A percentile compares a stretch with the other conserved stretches of the same genome.
phyloP scores from a whole-genome alignment of 805 yeast genomes.

The Ogataea saltuana region DNA sequence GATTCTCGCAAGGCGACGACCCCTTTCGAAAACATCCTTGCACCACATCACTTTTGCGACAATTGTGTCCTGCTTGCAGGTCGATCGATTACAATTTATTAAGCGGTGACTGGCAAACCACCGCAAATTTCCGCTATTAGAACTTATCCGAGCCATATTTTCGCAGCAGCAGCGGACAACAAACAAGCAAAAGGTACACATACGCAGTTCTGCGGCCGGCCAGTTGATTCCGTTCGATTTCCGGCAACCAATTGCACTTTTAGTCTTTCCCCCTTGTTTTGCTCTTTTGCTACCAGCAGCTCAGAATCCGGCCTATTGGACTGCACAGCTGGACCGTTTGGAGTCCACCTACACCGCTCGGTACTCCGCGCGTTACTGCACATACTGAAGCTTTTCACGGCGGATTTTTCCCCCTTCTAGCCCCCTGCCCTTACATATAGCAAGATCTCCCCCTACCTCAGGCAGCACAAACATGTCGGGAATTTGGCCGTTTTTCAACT shows the following conservation, averaged over 20 bases:
- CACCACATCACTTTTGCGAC: conserved; percentile 1
- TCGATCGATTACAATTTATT: conserved; percentile 5
- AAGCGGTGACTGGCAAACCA: background rate
- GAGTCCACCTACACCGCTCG: too few relatives aligned
- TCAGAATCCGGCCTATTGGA: too few relatives aligned
- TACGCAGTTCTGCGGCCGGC: background rate
- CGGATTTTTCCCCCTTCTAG: too few relatives aligned
- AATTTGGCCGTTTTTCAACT: conserved; percentile 42
- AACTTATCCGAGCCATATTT: too few relatives aligned
- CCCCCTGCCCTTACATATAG: too few relatives aligned
- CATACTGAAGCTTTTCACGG: too few relatives aligned
- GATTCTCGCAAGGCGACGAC: too few relatives aligned
- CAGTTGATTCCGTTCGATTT: background rate
- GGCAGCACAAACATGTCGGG: conserved; percentile 32
- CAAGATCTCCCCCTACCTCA: too few relatives aligned
- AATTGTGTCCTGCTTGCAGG: conserved; percentile 1
- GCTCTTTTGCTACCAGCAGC: background rate
- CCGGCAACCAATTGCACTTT: background rate
- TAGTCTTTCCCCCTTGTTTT: background rate
- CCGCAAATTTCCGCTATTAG: background rate
- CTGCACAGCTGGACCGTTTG: too few relatives aligned
- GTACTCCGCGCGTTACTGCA: too few relatives aligned
- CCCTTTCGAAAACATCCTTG: conserved; percentile 1
- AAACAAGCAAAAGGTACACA: too few relatives aligned
- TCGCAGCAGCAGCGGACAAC: too few relatives aligned